Percentiles rank a stretch among this genome's conserved stretches.
These are phyloP conservation scores for Ceriops tagal DNA, from an alignment of 345 rosid species.

Conservation along the genomic window DNA sequence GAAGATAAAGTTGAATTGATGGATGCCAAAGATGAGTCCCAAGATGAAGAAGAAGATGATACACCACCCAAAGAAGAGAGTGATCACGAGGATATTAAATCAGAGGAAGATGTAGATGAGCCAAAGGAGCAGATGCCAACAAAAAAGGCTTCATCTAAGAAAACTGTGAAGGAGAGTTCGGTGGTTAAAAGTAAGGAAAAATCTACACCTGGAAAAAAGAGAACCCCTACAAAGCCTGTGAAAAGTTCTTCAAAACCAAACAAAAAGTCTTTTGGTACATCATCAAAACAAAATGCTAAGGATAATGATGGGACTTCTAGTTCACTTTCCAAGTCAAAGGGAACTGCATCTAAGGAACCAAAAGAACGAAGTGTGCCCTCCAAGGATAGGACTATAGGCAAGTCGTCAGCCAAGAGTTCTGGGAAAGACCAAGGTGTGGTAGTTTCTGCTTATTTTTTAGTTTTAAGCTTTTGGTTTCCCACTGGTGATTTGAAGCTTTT, in stretches of 20 bases:
- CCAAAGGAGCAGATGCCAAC: conserved; percentile 32
- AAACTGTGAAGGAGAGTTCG: conserved; percentile 41
- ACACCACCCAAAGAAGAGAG: conserved; percentile 43
- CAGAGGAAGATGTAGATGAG: conserved; percentile 56
- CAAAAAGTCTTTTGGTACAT: conserved; percentile 47
- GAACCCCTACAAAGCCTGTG: conserved; percentile 36
- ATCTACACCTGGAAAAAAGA: conserved; percentile 37
- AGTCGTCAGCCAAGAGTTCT: conserved; percentile 33
- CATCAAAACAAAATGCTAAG: conserved; percentile 34
- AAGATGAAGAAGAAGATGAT: conserved; percentile 46
- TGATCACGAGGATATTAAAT: conserved; percentile 46
- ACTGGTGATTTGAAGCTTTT: background rate
- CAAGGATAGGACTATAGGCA: conserved; percentile 43
- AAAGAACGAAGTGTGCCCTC: conserved; percentile 34
- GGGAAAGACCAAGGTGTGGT: conserved; percentile 62
- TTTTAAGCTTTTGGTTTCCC: conserved; percentile 5
- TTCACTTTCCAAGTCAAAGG: conserved; percentile 42
- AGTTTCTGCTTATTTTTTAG: conserved; percentile 6
- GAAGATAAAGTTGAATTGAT: conserved; percentile 52
- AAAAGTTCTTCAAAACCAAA: conserved; percentile 41
- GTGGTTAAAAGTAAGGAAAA: conserved; percentile 43
- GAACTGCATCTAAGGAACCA: conserved; percentile 42
- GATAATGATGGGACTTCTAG: conserved; percentile 33
- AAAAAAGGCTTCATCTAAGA: conserved; percentile 47
- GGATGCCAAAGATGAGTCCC: conserved; percentile 42